Conservation (phyloP, 352 stramenopile genomes). For the Phytophthora cryptogea region DNA sequence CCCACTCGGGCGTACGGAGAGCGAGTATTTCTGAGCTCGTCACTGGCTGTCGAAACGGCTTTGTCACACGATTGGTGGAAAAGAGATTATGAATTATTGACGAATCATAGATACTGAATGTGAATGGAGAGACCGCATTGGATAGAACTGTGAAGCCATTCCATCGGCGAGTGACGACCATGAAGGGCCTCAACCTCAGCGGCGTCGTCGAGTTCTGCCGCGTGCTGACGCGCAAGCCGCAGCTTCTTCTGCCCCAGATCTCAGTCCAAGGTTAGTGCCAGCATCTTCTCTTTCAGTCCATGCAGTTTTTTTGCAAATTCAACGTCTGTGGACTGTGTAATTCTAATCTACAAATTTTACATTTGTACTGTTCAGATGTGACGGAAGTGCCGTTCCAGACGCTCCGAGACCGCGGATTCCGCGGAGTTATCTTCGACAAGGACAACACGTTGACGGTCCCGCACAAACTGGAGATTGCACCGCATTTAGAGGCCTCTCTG, state of each 20-base stretch:
- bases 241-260: slow-evolving; percentile 82
- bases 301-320: background rate
- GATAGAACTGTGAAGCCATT: slow-evolving; percentile 1
- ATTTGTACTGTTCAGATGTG: slow-evolving; percentile 47
- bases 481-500: slow-evolving; percentile 68
- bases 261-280: slow-evolving; percentile 64
- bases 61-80: slow-evolving; percentile 29
- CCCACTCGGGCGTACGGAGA: slow-evolving; percentile 12
- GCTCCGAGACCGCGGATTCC: slow-evolving; percentile 85
- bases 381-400: slow-evolving; percentile 84
- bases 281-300: slow-evolving; percentile 5
- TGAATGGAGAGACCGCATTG: slow-evolving; percentile 13
- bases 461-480: slow-evolving; percentile 85
- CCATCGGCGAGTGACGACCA: slow-evolving; percentile 7
- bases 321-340: slow-evolving; percentile 9
- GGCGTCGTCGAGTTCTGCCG: slow-evolving; percentile 84
- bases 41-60: slow-evolving; percentile 25
- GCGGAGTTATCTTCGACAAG: slow-evolving; percentile 96
- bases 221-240: slow-evolving; percentile 66
- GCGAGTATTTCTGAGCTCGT: slow-evolving; percentile 37
- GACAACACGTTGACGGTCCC: slow-evolving; percentile 97
- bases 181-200: slow-evolving; percentile 80
- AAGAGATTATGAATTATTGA: slow-evolving; percentile 4
- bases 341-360: background rate
- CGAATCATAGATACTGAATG: slow-evolving; percentile 16